These are phyloP conservation scores for Vitis riparia DNA, from an alignment of 164 flowering plant species.

Conservation along the genomic window DNA sequence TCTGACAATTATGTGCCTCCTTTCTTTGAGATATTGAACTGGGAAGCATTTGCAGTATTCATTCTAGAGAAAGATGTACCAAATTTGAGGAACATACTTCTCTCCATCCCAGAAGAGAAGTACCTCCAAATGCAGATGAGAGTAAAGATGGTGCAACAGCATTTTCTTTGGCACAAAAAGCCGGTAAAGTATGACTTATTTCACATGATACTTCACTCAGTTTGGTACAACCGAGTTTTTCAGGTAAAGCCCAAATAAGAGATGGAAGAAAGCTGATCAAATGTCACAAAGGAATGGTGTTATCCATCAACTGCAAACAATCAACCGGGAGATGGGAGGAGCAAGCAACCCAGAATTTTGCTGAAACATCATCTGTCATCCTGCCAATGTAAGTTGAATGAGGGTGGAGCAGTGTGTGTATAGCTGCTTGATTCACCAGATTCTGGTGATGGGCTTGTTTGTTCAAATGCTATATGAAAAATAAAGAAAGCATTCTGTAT, in stretches of 20 bases:
- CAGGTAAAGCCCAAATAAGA: conserved; percentile 20
- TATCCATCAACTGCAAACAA: too few species aligned
- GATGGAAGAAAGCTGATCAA: neutral
- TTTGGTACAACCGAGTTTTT: conserved; percentile 39
- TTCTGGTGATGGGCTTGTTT: too few species aligned
- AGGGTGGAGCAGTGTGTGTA: too few species aligned
- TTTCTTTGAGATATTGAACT: conserved; percentile 42
- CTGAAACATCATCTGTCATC: too few species aligned
- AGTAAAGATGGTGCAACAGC: conserved; percentile 38
- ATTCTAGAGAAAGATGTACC: conserved; percentile 41
- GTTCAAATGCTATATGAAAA: too few species aligned
- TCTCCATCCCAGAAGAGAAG: conserved; percentile 37
- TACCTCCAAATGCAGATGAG: conserved; percentile 30
- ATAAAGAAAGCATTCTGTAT: too few species aligned
- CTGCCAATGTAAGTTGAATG: too few species aligned
- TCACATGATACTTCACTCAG: conserved; percentile 46
- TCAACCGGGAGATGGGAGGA: too few species aligned
- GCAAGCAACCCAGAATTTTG: too few species aligned
- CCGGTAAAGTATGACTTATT: conserved; percentile 41
- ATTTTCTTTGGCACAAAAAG: conserved; percentile 46
- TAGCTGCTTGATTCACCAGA: too few species aligned
- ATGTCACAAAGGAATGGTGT: too few species aligned
- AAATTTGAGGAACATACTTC: conserved; percentile 36
- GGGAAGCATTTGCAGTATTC: conserved; percentile 44
- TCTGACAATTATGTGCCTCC: conserved; percentile 51